These are phyloP conservation scores for Rhizoclosmatium sp. DNA, from an alignment of 192 early-diverging fungal species.

Conservation along the genomic window DNA sequence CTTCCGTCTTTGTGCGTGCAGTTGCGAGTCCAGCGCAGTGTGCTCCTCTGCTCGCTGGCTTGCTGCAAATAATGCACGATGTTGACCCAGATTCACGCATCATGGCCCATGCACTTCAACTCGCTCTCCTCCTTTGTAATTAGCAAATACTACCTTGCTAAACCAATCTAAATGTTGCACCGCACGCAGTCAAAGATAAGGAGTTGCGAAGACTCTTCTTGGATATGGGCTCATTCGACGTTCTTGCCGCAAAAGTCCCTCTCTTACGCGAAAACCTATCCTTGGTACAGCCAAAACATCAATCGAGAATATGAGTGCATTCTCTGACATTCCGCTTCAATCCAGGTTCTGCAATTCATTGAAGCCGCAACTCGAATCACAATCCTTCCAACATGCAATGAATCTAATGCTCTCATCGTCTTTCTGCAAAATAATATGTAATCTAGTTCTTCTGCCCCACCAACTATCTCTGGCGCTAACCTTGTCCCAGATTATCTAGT, in stretches of 20 bases:
- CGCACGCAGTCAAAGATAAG: conserved; percentile 18
- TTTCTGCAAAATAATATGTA: conserved; percentile 29
- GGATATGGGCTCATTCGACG: background rate
- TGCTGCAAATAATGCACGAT: conserved; percentile 13
- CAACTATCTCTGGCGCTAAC: background rate
- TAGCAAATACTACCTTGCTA: background rate
- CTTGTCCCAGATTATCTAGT: background rate
- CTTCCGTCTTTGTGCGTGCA: conserved; percentile 12
- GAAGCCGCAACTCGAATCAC: background rate
- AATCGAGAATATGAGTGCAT: no score
- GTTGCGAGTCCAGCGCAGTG: background rate
- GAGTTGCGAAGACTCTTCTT: background rate
- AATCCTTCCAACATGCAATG: background rate
- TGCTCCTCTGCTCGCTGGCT: background rate
- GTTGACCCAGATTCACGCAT: conserved; percentile 17
- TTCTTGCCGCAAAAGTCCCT: conserved; percentile 7
- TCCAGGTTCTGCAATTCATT: conserved; percentile 5
- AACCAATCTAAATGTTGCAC: background rate
- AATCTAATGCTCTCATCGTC: background rate
- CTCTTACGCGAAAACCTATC: conserved; percentile 16
- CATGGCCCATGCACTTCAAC: conserved; percentile 8
- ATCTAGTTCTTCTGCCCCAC: no score
- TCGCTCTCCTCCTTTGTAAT: conserved; percentile 18
- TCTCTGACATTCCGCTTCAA: no score
- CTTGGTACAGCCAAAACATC: background rate